Evolutionary conservation across 1,284 basidiomycete genomes (phyloP).

Genomic region (Microbotryomycetes sp.): DNA sequence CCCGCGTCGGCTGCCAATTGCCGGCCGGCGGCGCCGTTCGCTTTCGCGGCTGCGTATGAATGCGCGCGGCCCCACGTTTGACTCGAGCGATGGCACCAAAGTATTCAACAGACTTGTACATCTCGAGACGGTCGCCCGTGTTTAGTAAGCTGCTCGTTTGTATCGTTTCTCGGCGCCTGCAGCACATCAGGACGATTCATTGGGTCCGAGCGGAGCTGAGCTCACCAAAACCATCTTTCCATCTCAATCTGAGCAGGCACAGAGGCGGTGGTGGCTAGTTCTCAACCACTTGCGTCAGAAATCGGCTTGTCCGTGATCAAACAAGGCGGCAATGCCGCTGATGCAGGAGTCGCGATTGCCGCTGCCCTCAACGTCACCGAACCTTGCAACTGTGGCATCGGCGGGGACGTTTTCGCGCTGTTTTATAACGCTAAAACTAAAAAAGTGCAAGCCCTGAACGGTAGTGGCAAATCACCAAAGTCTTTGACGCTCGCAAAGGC

Average conservation of each 20-base stretch:
- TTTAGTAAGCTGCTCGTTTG: background rate
- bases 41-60: background rate
- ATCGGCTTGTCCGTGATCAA: conserved; percentile 81
- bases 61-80: too few species aligned
- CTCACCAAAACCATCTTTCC: background rate
- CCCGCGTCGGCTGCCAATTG: too few species aligned
- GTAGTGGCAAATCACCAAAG: conserved; percentile 74
- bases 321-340: conserved; percentile 80
- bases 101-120: background rate
- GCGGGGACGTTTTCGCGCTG: conserved; percentile 29
- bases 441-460: conserved; percentile 73
- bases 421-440: conserved; percentile 73
- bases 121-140: background rate
- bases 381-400: conserved; percentile 26
- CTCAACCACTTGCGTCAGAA: conserved; percentile 80
- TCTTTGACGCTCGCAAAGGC: conserved; percentile 69
- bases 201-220: background rate
- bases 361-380: conserved; percentile 29
- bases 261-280: conserved; percentile 80
- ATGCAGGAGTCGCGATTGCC: conserved; percentile 32
- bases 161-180: too few species aligned
- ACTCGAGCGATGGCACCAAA: background rate
- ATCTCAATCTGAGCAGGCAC: conserved; percentile 43
- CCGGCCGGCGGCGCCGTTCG: background rate
- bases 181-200: too few species aligned